Conservation (phyloP, 495 filamentous ascomycete species). For the Tirmania nivea region DNA sequence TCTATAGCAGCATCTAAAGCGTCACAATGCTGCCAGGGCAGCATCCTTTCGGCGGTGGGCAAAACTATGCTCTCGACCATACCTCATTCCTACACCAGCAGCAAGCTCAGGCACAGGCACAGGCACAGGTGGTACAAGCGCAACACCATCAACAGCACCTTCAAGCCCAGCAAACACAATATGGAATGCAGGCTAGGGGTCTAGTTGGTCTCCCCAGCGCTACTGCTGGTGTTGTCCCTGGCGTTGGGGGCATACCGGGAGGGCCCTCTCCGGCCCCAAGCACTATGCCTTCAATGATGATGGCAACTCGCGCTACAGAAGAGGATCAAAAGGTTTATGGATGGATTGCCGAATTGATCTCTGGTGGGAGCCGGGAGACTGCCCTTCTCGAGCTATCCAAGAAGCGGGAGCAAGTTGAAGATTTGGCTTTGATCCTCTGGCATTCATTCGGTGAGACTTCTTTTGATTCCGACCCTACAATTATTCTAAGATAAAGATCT, state of each 20-base stretch:
- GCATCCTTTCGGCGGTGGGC: background rate
- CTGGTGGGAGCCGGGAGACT: slow-evolving; percentile 64
- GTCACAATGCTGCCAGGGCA: background rate
- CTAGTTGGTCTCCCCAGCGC: background rate
- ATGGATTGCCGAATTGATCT: slow-evolving; percentile 84
- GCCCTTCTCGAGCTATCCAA: slow-evolving; percentile 94
- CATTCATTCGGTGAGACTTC: slow-evolving; percentile 83
- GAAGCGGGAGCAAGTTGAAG: slow-evolving; percentile 94
- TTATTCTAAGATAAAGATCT: background rate
- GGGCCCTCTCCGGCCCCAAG: background rate
- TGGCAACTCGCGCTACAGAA: slow-evolving; percentile 36
- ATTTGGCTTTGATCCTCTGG: slow-evolving; percentile 91
- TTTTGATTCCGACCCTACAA: background rate
- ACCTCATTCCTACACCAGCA: slow-evolving; percentile 13
- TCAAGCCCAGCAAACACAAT: background rate
- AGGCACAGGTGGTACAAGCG: background rate
- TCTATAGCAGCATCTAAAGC: background rate
- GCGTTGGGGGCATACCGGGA: slow-evolving; percentile 5
- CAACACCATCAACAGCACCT: slow-evolving; percentile 11
- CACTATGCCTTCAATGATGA: slow-evolving; percentile 16
- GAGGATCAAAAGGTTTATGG: slow-evolving; percentile 80
- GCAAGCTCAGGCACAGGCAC: slow-evolving; percentile 2
- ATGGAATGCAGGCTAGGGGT: background rate
- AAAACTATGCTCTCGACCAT: background rate
- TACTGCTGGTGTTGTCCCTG: background rate